These are phyloP conservation scores for Fusarium liriodendri DNA, from an alignment of 2,329 filamentous ascomycete species.

Conservation along the genomic window DNA sequence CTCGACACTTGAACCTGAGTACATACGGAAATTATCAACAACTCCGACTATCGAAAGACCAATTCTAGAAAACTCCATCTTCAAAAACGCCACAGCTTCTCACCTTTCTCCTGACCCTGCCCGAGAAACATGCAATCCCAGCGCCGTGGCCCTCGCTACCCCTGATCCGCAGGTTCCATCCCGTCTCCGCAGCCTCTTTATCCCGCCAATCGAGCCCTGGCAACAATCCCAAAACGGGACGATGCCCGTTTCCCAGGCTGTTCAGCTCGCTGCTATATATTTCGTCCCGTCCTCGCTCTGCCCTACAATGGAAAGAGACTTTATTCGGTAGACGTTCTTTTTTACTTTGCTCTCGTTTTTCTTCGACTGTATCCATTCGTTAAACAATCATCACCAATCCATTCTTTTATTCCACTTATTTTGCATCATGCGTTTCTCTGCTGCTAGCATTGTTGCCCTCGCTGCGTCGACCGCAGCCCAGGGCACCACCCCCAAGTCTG, in stretches of 20 bases:
- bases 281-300: neutral
- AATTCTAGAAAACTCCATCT: neutral
- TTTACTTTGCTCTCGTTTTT: slow-evolving; percentile 3
- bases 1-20: neutral
- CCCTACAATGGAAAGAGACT: neutral
- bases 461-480: slow-evolving; percentile 39
- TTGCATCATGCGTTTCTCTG: slow-evolving; percentile 41
- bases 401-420: neutral
- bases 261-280: slow-evolving; percentile 3
- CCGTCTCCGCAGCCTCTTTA: slow-evolving; percentile 7
- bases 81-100: neutral
- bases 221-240: neutral
- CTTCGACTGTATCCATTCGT: slow-evolving; percentile 12
- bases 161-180: slow-evolving; percentile 3
- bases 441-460: slow-evolving; percentile 34
- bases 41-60: neutral
- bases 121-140: neutral
- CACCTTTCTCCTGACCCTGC: neutral
- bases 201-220: slow-evolving; percentile 14
- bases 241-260: neutral
- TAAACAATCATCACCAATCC: neutral
- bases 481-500: slow-evolving; percentile 34
- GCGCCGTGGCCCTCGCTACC: neutral
- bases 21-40: neutral
- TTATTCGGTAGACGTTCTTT: slow-evolving; percentile 29